A percentile compares a stretch with the other conserved stretches of the same genome.
Evolutionary conservation across 1,284 basidiomycete genomes (phyloP).

Genomic region (Megacollybia platyphylla): DNA sequence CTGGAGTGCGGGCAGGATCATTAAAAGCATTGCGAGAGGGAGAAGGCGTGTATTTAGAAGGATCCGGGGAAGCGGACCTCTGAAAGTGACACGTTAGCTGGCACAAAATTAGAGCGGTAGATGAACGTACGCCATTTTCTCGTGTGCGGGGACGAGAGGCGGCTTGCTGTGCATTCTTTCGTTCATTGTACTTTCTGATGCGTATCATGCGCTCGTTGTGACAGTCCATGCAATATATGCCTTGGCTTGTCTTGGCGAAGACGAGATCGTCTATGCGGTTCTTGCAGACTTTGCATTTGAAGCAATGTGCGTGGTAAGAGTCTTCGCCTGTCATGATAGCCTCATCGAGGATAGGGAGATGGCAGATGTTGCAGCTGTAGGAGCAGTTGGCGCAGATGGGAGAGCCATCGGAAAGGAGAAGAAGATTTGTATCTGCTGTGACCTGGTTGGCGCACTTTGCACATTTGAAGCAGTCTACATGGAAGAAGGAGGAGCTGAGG

Average conservation of each 20-base stretch:
- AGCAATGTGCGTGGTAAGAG: slow-evolving; percentile 96
- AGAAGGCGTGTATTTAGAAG: slow-evolving; percentile 7
- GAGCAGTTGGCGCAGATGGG: slow-evolving; percentile 97
- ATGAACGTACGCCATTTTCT: slow-evolving; percentile 25
- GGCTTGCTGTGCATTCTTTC: slow-evolving; percentile 28
- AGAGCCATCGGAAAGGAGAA: slow-evolving; percentile 91
- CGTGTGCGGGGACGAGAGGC: slow-evolving; percentile 23
- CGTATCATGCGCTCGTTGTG: slow-evolving; percentile 95
- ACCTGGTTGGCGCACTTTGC: slow-evolving; percentile 73
- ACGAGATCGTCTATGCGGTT: slow-evolving; percentile 95
- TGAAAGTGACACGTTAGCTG: slow-evolving; percentile 1
- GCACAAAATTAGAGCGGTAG: slow-evolving; percentile 1
- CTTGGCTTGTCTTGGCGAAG: slow-evolving; percentile 96
- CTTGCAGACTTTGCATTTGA: slow-evolving; percentile 93
- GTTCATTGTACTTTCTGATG: slow-evolving; percentile 82
- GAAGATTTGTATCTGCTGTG: slow-evolving; percentile 88
- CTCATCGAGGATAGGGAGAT: slow-evolving; percentile 86
- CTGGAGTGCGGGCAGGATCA: slow-evolving; percentile 10
- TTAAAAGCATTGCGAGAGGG: slow-evolving; percentile 2
- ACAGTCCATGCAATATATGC: slow-evolving; percentile 98
- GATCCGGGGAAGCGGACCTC: slow-evolving; percentile 4
- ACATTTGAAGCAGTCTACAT: slow-evolving; percentile 76
- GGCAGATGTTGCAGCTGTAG: slow-evolving; percentile 91
- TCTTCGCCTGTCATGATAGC: slow-evolving; percentile 99
- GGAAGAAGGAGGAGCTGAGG: slow-evolving; percentile 68